phyloP scores from a whole-genome alignment of 108 stramenopile species.

The Nannochloropsis gaditana region DNA sequence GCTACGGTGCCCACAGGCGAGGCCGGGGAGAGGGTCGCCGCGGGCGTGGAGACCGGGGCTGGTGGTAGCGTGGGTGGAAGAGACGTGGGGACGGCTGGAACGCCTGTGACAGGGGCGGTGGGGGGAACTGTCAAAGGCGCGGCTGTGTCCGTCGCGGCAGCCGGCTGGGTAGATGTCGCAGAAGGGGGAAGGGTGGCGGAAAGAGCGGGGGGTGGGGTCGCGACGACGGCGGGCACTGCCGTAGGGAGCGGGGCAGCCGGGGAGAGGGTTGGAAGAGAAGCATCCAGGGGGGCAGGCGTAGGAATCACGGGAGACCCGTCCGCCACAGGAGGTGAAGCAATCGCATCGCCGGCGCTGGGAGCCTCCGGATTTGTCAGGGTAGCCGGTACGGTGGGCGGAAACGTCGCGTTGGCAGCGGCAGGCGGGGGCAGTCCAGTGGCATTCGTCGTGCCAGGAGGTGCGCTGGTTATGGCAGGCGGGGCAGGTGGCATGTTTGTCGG shows the following conservation, averaged over 20 bases:
- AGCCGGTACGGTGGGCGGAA: too few relatives aligned
- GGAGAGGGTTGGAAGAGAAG: too few relatives aligned
- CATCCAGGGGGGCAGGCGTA: too few relatives aligned
- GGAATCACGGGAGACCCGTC: too few relatives aligned
- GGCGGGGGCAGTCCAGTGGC: too few relatives aligned
- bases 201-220: background rate
- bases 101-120: background rate
- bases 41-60: background rate
- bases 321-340: too few relatives aligned
- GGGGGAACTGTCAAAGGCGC: background rate
- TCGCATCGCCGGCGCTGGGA: too few relatives aligned
- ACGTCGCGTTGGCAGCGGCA: too few relatives aligned
- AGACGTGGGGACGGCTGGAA: background rate
- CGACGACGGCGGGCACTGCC: background rate
- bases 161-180: background rate
- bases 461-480: too few relatives aligned
- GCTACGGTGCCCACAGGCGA: background rate
- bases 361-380: too few relatives aligned
- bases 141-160: background rate
- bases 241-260: background rate
- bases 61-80: background rate
- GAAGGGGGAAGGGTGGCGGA: background rate
- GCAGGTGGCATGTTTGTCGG: too few relatives aligned
- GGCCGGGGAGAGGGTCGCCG: background rate
- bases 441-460: too few relatives aligned